Conservation (phyloP, 2,329 filamentous ascomycete genomes). For the Aspergillus melleus region DNA sequence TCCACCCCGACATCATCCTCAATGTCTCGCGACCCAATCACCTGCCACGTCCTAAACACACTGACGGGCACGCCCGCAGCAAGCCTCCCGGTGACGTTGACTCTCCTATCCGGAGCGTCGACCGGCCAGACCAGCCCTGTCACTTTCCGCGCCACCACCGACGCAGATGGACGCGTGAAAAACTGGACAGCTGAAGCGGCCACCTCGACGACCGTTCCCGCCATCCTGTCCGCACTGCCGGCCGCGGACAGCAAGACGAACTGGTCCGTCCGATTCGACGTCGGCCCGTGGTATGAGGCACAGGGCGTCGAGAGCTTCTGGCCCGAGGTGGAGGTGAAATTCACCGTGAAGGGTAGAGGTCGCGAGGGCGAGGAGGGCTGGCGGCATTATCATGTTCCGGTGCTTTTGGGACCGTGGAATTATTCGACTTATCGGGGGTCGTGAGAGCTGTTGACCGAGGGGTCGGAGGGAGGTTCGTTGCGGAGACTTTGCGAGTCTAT, state of each 20-base stretch:
- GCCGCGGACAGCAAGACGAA: conserved; percentile 40
- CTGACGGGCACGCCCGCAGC: conserved; percentile 46
- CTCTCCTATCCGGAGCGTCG: conserved; percentile 50
- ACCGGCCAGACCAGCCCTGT: conserved; percentile 24
- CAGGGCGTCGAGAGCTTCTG: conserved; percentile 52
- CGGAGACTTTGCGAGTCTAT: too few species aligned
- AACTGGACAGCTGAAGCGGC: conserved; percentile 38
- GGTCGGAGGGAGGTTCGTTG: background rate
- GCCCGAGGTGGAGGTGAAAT: conserved; percentile 53
- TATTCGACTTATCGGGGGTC: conserved; percentile 54
- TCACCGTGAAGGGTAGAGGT: conserved; percentile 47
- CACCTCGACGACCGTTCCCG: conserved; percentile 23
- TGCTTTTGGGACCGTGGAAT: conserved; percentile 51
- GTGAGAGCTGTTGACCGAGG: conserved; percentile 22
- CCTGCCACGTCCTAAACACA: conserved; percentile 53
- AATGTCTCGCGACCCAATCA: conserved; percentile 49
- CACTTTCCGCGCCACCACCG: conserved; percentile 42
- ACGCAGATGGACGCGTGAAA: conserved; percentile 49
- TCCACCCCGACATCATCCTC: conserved; percentile 14
- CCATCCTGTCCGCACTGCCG: conserved; percentile 36
- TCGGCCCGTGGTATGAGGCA: conserved; percentile 49
- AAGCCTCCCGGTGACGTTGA: conserved; percentile 50
- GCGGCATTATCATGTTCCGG: conserved; percentile 54
- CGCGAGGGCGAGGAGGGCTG: conserved; percentile 43
- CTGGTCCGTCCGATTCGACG: conserved; percentile 48